These are phyloP conservation scores for Podila horticola DNA, from an alignment of 192 early-diverging fungal genomes.

Conservation along the genomic window DNA sequence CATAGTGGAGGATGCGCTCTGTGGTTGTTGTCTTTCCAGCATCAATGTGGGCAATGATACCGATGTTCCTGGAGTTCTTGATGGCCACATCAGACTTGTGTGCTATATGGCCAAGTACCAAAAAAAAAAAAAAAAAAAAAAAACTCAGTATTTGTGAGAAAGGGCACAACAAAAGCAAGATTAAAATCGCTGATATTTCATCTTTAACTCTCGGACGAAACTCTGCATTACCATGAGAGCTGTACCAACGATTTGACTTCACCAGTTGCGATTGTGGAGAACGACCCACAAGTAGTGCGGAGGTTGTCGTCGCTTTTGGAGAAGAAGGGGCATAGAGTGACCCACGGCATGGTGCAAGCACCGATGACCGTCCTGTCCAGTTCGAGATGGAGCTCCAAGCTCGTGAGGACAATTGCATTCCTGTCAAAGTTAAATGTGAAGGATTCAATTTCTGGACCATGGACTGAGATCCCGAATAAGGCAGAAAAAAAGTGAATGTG, in stretches of 20 bases:
- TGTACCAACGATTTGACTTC: constrained; percentile 38
- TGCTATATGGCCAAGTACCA: not conserved
- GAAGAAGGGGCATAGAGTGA: not conserved
- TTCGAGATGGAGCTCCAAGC: not conserved
- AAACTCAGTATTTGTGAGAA: not conserved
- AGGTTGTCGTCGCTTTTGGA: not conserved
- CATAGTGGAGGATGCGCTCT: constrained; percentile 97
- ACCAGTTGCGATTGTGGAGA: not conserved
- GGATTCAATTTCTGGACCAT: too few relatives aligned
- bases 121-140: not conserved
- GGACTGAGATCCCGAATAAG: too few relatives aligned
- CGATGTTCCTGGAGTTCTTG: constrained; percentile 80
- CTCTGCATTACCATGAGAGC: constrained; percentile 23
- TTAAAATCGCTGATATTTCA: too few relatives aligned
- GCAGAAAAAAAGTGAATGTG: too few relatives aligned
- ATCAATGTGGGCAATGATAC: constrained; percentile 97
- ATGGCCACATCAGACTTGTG: constrained; percentile 48
- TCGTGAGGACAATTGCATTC: too few relatives aligned
- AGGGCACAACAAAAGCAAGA: too few relatives aligned
- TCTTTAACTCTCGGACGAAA: too few relatives aligned
- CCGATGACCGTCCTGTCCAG: not conserved
- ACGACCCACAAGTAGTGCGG: not conserved
- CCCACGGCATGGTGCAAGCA: not conserved
- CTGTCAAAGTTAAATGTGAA: too few relatives aligned
- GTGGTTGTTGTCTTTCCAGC: constrained; percentile 97